Conservation (phyloP, 192 early-diverging fungal species). For the Backusella psychrophila region DNA sequence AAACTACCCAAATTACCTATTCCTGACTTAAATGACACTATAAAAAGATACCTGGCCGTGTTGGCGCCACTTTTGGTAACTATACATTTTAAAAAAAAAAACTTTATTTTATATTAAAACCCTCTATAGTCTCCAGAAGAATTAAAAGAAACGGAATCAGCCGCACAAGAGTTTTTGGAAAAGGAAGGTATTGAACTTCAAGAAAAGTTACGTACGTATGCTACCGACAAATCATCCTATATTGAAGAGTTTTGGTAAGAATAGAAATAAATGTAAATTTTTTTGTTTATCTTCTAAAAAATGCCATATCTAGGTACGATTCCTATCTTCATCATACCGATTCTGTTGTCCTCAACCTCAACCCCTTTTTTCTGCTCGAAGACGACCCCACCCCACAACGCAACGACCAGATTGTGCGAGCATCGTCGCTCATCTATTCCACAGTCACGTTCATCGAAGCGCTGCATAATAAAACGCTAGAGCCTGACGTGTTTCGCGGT, state of each 20-base stretch:
- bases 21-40: constrained; percentile 46
- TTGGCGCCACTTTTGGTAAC: constrained; percentile 13
- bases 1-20: constrained; percentile 57
- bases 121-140: constrained; percentile 40
- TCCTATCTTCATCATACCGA: constrained; percentile 40
- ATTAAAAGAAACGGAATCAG: constrained; percentile 33
- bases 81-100: too few relatives aligned
- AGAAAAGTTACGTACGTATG: constrained; percentile 52
- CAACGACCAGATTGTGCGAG: constrained; percentile 66
- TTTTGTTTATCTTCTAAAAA: too few relatives aligned
- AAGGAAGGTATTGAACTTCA: constrained; percentile 54
- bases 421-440: constrained; percentile 64
- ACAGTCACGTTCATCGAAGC: constrained; percentile 67
- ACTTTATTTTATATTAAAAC: constrained; percentile 17
- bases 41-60: constrained; percentile 44
- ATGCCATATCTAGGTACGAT: constrained; percentile 24
- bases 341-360: constrained; percentile 42
- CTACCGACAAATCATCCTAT: constrained; percentile 41
- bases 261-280: too few relatives aligned
- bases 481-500: constrained; percentile 65
- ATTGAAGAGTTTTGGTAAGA: constrained; percentile 49
- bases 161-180: constrained; percentile 37
- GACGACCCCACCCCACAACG: constrained; percentile 44
- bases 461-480: constrained; percentile 50
- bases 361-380: constrained; percentile 46